Evolutionary conservation across 805 yeast species (phyloP).

Genomic region (Priceomyces medius): DNA sequence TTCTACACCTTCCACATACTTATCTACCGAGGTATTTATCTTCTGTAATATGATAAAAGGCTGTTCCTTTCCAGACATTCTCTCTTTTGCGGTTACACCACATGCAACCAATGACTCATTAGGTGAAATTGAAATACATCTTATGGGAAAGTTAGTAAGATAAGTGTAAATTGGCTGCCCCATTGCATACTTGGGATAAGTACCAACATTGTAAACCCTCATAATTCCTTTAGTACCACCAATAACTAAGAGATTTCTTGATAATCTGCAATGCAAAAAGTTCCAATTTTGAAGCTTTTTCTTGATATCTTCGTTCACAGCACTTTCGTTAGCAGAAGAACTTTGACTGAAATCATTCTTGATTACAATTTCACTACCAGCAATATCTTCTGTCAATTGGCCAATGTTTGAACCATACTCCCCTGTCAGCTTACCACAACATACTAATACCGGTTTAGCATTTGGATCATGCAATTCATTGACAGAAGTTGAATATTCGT

Average conservation of each 20-base stretch:
- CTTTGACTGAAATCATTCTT: slow-evolving; percentile 27
- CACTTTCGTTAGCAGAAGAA: slow-evolving; percentile 7
- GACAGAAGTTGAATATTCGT: slow-evolving; percentile 44
- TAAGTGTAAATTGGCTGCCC: slow-evolving; percentile 72
- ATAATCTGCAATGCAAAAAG: slow-evolving; percentile 56
- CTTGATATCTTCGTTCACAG: slow-evolving; percentile 23
- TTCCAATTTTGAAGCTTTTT: slow-evolving; percentile 53
- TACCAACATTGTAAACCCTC: slow-evolving; percentile 56
- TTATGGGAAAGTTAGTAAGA: slow-evolving; percentile 68
- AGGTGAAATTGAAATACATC: slow-evolving; percentile 73
- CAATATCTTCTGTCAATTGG: slow-evolving; percentile 25
- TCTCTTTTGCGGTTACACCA: slow-evolving; percentile 80
- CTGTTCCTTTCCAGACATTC: slow-evolving; percentile 65
- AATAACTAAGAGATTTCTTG: slow-evolving; percentile 59
- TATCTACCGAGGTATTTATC: slow-evolving; percentile 13
- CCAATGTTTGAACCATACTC: slow-evolving; percentile 60
- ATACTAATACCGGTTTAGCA: slow-evolving; percentile 51
- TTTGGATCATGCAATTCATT: slow-evolving; percentile 31
- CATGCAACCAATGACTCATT: slow-evolving; percentile 67
- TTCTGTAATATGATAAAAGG: slow-evolving; percentile 69
- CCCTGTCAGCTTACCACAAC: slow-evolving; percentile 69
- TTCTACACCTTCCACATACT: slow-evolving; percentile 35
- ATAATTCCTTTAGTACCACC: slow-evolving; percentile 74
- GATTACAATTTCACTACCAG: slow-evolving; percentile 24
- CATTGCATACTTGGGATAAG: slow-evolving; percentile 22